Evolutionary conservation across 1,284 basidiomycete species (phyloP).

Genomic region (Boletellus sp.): DNA sequence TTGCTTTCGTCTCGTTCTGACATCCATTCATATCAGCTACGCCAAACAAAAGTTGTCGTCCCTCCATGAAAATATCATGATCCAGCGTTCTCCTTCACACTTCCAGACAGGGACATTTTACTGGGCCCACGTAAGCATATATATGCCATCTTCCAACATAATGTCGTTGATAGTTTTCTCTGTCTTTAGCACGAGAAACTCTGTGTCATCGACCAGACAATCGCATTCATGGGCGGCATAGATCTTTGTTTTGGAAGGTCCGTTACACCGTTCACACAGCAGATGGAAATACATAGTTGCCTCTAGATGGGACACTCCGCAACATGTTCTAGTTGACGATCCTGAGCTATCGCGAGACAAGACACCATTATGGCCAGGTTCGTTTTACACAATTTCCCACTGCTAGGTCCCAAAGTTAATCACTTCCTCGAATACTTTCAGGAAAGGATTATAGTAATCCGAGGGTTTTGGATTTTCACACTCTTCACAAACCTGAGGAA

Average conservation of each 20-base stretch:
- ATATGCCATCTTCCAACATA: constrained; percentile 1
- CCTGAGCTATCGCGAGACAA: constrained; percentile 56
- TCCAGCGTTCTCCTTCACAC: constrained; percentile 96
- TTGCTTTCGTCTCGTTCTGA: constrained; percentile 8
- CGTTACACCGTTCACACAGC: constrained; percentile 7
- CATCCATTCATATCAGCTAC: constrained; percentile 53
- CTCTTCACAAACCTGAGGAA: constrained; percentile 86
- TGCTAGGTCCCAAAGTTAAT: not conserved
- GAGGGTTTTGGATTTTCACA: constrained; percentile 84
- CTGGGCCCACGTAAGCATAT: constrained; percentile 83
- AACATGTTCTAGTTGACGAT: constrained; percentile 90
- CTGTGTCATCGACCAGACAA: constrained; percentile 95
- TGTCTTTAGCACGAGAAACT: constrained; percentile 87
- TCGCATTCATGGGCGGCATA: constrained; percentile 97
- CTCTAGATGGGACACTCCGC: constrained; percentile 89
- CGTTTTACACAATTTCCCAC: constrained; percentile 2
- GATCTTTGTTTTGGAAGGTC: constrained; percentile 89
- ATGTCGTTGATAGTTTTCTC: not conserved
- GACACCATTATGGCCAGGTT: constrained; percentile 83
- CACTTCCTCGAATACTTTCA: constrained; percentile 19
- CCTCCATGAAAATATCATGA: constrained; percentile 91
- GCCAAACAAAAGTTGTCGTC: constrained; percentile 85
- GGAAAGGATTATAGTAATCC: constrained; percentile 95
- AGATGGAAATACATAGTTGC: not conserved
- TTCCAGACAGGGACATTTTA: constrained; percentile 98